These are phyloP conservation scores for Solanum sejunctum DNA, from an alignment of 257 asterid genomes.

Conservation along the genomic window DNA sequence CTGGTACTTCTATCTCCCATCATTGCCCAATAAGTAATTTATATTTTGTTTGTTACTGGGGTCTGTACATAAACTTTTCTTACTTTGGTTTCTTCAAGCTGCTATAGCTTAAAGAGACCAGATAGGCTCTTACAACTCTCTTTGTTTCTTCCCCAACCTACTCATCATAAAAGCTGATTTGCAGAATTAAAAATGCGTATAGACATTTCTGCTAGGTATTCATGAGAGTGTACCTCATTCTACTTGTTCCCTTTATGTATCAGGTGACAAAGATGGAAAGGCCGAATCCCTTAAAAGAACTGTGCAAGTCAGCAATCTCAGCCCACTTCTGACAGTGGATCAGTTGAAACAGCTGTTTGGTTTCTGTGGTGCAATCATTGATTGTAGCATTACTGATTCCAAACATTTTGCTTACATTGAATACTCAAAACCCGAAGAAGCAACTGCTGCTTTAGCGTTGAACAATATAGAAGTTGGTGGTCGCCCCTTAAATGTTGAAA, in stretches of 20 bases:
- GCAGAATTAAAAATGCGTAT: not conserved
- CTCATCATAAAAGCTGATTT: not conserved
- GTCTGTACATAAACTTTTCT: not conserved
- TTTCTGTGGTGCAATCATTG: slow-evolving; percentile 68
- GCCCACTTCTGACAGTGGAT: slow-evolving; percentile 78
- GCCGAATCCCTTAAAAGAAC: slow-evolving; percentile 58
- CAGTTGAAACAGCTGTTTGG: slow-evolving; percentile 95
- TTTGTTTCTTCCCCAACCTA: not conserved
- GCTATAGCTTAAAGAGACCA: not conserved
- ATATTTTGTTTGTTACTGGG: not conserved
- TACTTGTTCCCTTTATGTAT: not conserved
- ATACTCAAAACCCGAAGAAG: slow-evolving; percentile 85
- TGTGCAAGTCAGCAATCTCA: slow-evolving; percentile 96
- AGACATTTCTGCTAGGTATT: not conserved
- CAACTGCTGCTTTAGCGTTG: slow-evolving; percentile 78
- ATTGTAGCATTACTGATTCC: slow-evolving; percentile 81
- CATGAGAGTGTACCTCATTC: not conserved
- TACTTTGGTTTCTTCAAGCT: not conserved
- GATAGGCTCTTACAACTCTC: not conserved
- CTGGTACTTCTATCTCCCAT: not conserved
- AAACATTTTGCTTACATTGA: slow-evolving; percentile 91
- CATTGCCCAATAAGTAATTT: not conserved
- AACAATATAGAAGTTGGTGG: slow-evolving; percentile 95
- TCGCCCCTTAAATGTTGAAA: slow-evolving; percentile 93
- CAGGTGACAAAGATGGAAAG: slow-evolving; percentile 42